A percentile compares a stretch with the other conserved stretches of the same genome.
phyloP scores from a whole-genome alignment of 306 rosid species.

The Dalbergia oliveri region DNA sequence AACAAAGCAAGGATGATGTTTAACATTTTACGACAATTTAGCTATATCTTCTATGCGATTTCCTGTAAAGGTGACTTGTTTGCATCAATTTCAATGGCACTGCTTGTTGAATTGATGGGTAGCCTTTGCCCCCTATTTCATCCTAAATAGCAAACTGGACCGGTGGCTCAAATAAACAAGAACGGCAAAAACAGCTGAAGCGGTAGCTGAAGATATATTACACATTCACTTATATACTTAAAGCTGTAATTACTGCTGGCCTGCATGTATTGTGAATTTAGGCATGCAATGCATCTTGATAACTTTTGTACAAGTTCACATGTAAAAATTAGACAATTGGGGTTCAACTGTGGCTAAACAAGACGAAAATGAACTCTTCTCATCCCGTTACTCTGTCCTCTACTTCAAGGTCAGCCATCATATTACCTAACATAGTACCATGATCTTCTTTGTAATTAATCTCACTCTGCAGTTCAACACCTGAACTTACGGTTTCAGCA shows the following conservation, averaged over 20 bases:
- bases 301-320: conserved; percentile 31
- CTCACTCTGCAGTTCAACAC: conserved; percentile 45
- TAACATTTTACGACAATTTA: not conserved
- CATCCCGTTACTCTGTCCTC: not conserved
- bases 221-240: not conserved
- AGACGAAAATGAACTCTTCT: not conserved
- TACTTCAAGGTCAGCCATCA: not conserved
- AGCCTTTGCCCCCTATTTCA: not conserved
- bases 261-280: not conserved
- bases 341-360: not conserved
- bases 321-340: not conserved
- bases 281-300: conserved; percentile 8
- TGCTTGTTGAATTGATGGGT: not conserved
- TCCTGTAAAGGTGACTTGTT: not conserved
- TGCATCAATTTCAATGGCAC: conserved; percentile 2
- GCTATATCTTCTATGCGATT: conserved; percentile 1
- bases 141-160: not conserved
- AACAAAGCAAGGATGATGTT: not conserved
- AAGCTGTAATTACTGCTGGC: conserved; percentile 19
- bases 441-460: conserved; percentile 34
- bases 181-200: conserved; percentile 5
- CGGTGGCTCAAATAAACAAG: conserved; percentile 7
- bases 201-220: not conserved
- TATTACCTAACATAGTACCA: conserved; percentile 9
- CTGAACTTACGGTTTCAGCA: conserved; percentile 37